Base-by-base conservation (phyloP, 2,329 filamentous ascomycete species). In the Cercospora berteroae region DNA sequence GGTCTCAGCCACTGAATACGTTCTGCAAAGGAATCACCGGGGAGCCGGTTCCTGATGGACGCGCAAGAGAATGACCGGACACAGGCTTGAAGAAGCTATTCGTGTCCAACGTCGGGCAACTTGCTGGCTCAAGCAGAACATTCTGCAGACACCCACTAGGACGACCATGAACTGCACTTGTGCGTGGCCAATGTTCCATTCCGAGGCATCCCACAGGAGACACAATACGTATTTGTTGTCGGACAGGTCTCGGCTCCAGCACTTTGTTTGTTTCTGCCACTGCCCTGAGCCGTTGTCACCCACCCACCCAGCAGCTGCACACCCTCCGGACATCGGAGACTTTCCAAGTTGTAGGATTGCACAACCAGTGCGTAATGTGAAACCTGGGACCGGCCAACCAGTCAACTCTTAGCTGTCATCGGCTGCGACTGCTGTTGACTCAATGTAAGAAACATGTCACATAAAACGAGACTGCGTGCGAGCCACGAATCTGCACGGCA, bases 71-170 rank as follows among this genome's bases (percentile, higher is more conserved):
- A 58, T 4, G 55, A 36, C 29, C 55, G 27, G 55, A n/a, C 25
- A 3, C 8, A 33, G 13, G 1, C 18, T 18, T 13, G 16, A 18
- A 2, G 31, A 36, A 58, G 55, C 55, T 9, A n/a, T 58, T 31
- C 27, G 27, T 36, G 18, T 20, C n/a, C 29, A 27, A 20, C 18
- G 16, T 58, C 18, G n/a, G 36, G 20, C 27, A n/a, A 18, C 12
- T 58, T 31, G 27, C 13, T 58, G 29, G 55, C 36, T 58, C 27
- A 18, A 58, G 55, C 29, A 58, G 55, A 58, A 58, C 55, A 58
- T 58, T 58, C 55, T 58, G 29, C 29, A 58, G 55, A 58, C 55
- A 58, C 27, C 29, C 29, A 58, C 31, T 58, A 58, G 55, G 6
- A 20, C 8, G 25, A 58, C 27, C 29, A 58, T 27, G 29, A 18